A percentile compares a stretch with the other conserved stretches of the same genome.
Evolutionary conservation across 768 basidiomycete species (phyloP).

Genomic region (Chalciporus pseudorubinellus): DNA sequence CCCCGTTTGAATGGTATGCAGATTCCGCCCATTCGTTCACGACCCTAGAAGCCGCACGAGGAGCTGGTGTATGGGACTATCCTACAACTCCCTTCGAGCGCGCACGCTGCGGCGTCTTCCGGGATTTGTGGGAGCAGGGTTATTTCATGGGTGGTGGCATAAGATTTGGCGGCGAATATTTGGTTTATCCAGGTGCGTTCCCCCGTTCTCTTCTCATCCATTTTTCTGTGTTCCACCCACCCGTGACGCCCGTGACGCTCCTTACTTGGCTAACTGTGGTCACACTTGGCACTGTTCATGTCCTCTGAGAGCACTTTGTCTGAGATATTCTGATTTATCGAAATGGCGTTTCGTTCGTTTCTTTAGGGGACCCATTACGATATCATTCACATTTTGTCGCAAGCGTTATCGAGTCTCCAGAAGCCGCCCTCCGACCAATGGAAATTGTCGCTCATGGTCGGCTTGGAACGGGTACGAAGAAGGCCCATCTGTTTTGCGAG

Average conservation of each 20-base stretch:
- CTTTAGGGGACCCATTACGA: constrained; percentile 82
- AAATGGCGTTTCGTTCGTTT: background rate
- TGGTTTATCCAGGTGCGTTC: constrained; percentile 88
- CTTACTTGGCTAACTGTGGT: background rate
- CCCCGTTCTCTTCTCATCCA: background rate
- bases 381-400: constrained; percentile 97
- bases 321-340: constrained; percentile 8
- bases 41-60: constrained; percentile 58
- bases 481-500: constrained; percentile 86
- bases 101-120: constrained; percentile 78
- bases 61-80: constrained; percentile 75
- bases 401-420: constrained; percentile 68
- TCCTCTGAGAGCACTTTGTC: background rate
- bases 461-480: constrained; percentile 95
- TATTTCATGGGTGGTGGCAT: constrained; percentile 88
- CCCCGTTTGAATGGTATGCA: constrained; percentile 66
- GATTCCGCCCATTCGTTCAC: constrained; percentile 43
- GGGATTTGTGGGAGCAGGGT: constrained; percentile 77
- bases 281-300: constrained; percentile 1
- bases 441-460: constrained; percentile 95
- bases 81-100: constrained; percentile 62
- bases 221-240: background rate
- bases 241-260: background rate
- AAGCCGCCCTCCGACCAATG: constrained; percentile 70
- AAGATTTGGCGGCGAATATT: constrained; percentile 94